Conservation (phyloP, 2,329 filamentous ascomycete species). For the Emydomyces testavorans region DNA sequence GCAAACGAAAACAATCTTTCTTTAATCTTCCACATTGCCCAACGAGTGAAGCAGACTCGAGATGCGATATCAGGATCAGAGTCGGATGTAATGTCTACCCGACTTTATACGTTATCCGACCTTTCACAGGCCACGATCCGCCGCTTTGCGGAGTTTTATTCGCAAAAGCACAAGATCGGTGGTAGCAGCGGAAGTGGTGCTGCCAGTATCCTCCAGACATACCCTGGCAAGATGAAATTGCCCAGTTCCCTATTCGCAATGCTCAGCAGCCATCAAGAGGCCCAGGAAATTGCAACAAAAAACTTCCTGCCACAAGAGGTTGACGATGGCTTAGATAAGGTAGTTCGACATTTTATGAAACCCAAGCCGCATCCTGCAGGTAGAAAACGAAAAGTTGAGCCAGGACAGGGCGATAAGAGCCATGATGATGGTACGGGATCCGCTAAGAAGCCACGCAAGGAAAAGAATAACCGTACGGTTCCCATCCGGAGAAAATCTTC, state of each 20-base stretch:
- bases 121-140: constrained; percentile 71
- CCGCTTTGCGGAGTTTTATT: constrained; percentile 73
- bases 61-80: constrained; percentile 58
- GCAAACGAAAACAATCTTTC: constrained; percentile 79
- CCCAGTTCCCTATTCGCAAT: constrained; percentile 67
- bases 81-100: constrained; percentile 26
- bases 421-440: constrained; percentile 7
- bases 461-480: constrained; percentile 21
- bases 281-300: constrained; percentile 76
- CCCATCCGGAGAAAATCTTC: constrained; percentile 28
- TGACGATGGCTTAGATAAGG: constrained; percentile 62
- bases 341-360: constrained; percentile 61
- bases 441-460: constrained; percentile 16
- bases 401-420: constrained; percentile 15
- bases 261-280: constrained; percentile 63
- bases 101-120: constrained; percentile 75
- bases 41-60: constrained; percentile 79
- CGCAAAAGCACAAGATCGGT: constrained; percentile 49
- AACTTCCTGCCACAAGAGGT: constrained; percentile 68
- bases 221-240: constrained; percentile 66
- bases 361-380: constrained; percentile 33
- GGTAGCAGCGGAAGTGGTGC: constrained; percentile 25
- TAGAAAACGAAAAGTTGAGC: constrained; percentile 36
- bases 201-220: constrained; percentile 59
- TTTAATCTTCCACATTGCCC: constrained; percentile 81